A percentile compares a stretch with the other conserved stretches of the same genome.
phyloP scores from a whole-genome alignment of 1,284 basidiomycete species.

The Malassezia yamatoensis region DNA sequence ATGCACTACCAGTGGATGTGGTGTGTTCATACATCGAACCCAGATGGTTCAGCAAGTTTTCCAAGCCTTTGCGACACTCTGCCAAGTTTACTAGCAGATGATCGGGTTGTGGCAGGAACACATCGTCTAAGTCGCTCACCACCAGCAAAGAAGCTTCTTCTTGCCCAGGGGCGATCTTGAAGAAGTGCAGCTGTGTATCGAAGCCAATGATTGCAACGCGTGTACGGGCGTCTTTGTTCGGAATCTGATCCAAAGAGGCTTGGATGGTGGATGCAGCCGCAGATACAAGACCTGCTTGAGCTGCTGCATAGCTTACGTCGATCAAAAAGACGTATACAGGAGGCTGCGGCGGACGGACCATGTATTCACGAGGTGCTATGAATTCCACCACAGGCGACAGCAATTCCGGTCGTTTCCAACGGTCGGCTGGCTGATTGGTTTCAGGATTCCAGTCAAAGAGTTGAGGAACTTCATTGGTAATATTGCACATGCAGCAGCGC shows the following conservation, averaged over 20 bases:
- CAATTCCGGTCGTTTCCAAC: slow-evolving; percentile 86
- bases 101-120: slow-evolving; percentile 91
- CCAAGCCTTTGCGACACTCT: slow-evolving; percentile 71
- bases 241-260: slow-evolving; percentile 86
- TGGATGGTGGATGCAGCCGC: slow-evolving; percentile 90
- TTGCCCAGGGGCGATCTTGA: slow-evolving; percentile 70
- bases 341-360: slow-evolving; percentile 93
- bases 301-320: slow-evolving; percentile 83
- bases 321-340: slow-evolving; percentile 95
- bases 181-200: slow-evolving; percentile 89
- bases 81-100: slow-evolving; percentile 87
- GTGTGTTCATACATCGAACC: slow-evolving; percentile 96
- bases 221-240: slow-evolving; percentile 84
- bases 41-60: slow-evolving; percentile 68
- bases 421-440: slow-evolving; percentile 84
- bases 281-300: slow-evolving; percentile 77
- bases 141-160: slow-evolving; percentile 89
- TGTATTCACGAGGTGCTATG: slow-evolving; percentile 96
- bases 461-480: slow-evolving; percentile 97
- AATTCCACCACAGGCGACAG: slow-evolving; percentile 90
- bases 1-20: slow-evolving; percentile 76
- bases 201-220: slow-evolving; percentile 88
- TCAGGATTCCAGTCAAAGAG: slow-evolving; percentile 96
- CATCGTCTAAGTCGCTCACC: slow-evolving; percentile 89
- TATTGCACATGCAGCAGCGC: slow-evolving; percentile 98